phyloP scores from a whole-genome alignment of 352 stramenopile genomes.

The Pythium sp. region DNA sequence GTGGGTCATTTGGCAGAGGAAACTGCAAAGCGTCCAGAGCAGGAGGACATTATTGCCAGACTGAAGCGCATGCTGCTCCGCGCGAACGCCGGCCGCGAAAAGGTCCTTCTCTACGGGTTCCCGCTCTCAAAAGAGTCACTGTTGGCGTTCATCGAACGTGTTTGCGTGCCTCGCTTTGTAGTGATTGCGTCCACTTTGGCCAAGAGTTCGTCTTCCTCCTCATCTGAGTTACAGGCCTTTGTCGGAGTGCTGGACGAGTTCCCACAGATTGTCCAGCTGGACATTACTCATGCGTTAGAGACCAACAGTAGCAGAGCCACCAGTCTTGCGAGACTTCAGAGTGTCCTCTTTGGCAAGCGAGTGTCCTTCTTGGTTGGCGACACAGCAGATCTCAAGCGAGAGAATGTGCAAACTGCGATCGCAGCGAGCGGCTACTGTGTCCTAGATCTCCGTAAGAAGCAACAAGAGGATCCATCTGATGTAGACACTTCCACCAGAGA shows the following conservation, averaged over 20 bases:
- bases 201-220: constrained; percentile 12
- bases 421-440: constrained; percentile 23
- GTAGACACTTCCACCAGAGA: neutral
- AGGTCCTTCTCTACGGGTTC: constrained; percentile 35
- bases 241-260: constrained; percentile 23
- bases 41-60: neutral
- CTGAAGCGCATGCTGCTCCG: constrained; percentile 26
- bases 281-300: constrained; percentile 17
- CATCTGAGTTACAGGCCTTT: constrained; percentile 12
- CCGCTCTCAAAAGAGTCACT: constrained; percentile 20
- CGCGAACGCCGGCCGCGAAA: constrained; percentile 20
- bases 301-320: neutral
- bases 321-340: constrained; percentile 16
- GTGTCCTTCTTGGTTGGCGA: constrained; percentile 32
- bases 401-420: constrained; percentile 21
- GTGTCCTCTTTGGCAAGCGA: constrained; percentile 32
- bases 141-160: constrained; percentile 17
- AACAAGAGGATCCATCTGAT: neutral
- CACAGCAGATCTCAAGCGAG: constrained; percentile 14
- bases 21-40: neutral
- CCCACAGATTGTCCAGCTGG: constrained; percentile 26
- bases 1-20: neutral
- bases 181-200: constrained; percentile 16
- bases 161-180: constrained; percentile 24
- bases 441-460: constrained; percentile 19